Evolutionary conservation across 371 early-diverging fungal species (phyloP).

Genomic region (Polyrhizophydium stewartii): DNA sequence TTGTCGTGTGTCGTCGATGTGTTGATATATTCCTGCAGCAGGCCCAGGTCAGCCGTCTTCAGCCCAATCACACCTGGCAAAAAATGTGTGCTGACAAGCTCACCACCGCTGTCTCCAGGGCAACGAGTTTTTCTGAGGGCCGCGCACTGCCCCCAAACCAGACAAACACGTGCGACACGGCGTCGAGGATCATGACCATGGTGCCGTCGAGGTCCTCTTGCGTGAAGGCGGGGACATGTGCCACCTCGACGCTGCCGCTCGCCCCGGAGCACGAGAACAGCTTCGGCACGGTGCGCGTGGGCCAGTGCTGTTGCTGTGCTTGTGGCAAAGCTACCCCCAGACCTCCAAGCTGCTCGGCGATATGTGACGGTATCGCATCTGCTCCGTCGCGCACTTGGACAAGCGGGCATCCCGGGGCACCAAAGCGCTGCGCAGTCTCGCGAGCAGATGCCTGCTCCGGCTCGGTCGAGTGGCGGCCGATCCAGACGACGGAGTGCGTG

Average conservation of each 20-base stretch:
- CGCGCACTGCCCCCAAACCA: constrained; percentile 19
- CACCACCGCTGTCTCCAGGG: constrained; percentile 15
- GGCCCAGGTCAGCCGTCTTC: too few species aligned
- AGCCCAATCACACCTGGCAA: too few species aligned
- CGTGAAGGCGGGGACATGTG: constrained; percentile 10
- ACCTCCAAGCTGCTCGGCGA: not conserved
- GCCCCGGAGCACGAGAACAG: constrained; percentile 17
- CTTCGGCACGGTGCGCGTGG: constrained; percentile 3
- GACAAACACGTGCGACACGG: constrained; percentile 14
- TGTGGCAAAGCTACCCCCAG: not conserved
- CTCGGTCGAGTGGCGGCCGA: constrained; percentile 1
- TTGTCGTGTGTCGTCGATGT: not conserved
- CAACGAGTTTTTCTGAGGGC: constrained; percentile 20
- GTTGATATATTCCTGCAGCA: not conserved
- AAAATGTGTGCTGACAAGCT: too few species aligned
- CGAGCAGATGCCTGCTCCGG: constrained; percentile 5
- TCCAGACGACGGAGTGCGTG: constrained; percentile 2
- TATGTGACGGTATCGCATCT: not conserved
- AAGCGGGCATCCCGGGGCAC: not conserved
- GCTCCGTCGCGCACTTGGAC: not conserved
- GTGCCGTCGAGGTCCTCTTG: constrained; percentile 28
- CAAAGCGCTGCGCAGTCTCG: not conserved
- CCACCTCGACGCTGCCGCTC: constrained; percentile 20
- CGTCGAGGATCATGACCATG: constrained; percentile 16
- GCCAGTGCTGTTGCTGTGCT: not conserved